Evolutionary conservation across 1,139 yeast species (phyloP).

Genomic region (Lodderomyces pseudojiufengensis): DNA sequence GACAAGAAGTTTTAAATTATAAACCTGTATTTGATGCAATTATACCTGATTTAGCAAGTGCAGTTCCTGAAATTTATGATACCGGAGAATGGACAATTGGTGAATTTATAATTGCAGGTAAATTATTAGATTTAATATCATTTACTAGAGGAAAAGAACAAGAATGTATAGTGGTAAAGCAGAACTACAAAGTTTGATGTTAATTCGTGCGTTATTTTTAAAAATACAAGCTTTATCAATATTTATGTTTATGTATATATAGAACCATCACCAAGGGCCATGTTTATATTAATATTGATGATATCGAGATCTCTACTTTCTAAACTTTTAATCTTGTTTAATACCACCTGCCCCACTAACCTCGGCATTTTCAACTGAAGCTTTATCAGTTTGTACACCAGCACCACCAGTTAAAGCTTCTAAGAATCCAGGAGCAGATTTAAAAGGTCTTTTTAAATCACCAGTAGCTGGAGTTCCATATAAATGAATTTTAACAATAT

Average conservation of each 20-base stretch:
- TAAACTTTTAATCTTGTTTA: constrained; percentile 64
- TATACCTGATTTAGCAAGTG: constrained; percentile 48
- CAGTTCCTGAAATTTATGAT: constrained; percentile 60
- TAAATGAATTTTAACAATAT: constrained; percentile 87
- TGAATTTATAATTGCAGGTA: constrained; percentile 56
- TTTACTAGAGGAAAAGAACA: constrained; percentile 58
- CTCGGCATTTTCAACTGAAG: constrained; percentile 82
- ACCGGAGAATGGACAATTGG: constrained; percentile 64
- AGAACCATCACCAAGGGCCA: too few species aligned
- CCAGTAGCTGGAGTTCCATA: constrained; percentile 84
- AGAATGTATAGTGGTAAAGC: constrained; percentile 52
- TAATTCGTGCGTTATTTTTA: neutral
- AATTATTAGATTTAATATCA: constrained; percentile 53
- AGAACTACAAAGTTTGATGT: constrained; percentile 4
- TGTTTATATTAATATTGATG: too few species aligned
- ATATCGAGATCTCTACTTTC: too few species aligned
- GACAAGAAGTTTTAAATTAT: constrained; percentile 53
- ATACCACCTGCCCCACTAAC: constrained; percentile 84
- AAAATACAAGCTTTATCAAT: neutral
- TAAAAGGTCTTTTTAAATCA: constrained; percentile 96
- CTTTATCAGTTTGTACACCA: constrained; percentile 74
- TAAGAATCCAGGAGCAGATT: constrained; percentile 78
- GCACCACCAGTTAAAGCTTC: constrained; percentile 60
- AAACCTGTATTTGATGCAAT: constrained; percentile 51
- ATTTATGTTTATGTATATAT: neutral